phyloP scores from a whole-genome alignment of 2,329 filamentous ascomycete genomes.

The Gnomoniopsis smithogilvyi region DNA sequence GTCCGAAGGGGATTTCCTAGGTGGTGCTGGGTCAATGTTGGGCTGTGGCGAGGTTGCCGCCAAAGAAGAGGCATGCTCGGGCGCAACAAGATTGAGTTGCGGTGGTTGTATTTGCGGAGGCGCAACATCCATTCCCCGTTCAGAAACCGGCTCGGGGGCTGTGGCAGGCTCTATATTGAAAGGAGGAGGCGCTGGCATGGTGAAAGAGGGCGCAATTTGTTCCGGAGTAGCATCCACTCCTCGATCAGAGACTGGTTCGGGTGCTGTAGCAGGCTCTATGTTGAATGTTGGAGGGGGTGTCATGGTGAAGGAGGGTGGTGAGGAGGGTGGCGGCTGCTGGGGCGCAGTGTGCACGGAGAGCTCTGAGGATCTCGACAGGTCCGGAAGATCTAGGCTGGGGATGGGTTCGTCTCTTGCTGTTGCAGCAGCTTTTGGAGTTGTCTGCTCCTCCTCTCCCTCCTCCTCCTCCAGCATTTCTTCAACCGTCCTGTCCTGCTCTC shows the following conservation, averaged over 20 bases:
- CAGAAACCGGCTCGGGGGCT: background rate
- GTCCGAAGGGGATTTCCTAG: background rate
- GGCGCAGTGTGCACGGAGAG: background rate
- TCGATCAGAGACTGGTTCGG: no score
- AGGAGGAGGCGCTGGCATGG: background rate
- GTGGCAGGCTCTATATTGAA: background rate
- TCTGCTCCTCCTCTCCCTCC: slow-evolving; percentile 36
- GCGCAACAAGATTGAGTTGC: background rate
- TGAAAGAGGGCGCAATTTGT: background rate
- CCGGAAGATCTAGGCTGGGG: slow-evolving; percentile 45
- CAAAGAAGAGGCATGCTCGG: slow-evolving; percentile 7
- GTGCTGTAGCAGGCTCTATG: background rate
- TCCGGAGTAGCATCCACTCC: no score
- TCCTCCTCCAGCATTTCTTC: slow-evolving; percentile 3
- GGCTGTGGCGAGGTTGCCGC: slow-evolving; percentile 3
- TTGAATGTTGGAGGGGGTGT: background rate
- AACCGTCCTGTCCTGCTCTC: slow-evolving; percentile 15
- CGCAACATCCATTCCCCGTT: background rate
- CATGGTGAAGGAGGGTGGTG: background rate
- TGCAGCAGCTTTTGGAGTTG: slow-evolving; percentile 49
- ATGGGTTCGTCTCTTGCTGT: slow-evolving; percentile 29
- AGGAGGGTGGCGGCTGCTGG: slow-evolving; percentile 26
- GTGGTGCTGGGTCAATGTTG: background rate
- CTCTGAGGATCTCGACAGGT: slow-evolving; percentile 7
- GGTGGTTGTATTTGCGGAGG: slow-evolving; percentile 23